Conservation (phyloP, 1,284 basidiomycete species). For the Cronartium quercuum region DNA sequence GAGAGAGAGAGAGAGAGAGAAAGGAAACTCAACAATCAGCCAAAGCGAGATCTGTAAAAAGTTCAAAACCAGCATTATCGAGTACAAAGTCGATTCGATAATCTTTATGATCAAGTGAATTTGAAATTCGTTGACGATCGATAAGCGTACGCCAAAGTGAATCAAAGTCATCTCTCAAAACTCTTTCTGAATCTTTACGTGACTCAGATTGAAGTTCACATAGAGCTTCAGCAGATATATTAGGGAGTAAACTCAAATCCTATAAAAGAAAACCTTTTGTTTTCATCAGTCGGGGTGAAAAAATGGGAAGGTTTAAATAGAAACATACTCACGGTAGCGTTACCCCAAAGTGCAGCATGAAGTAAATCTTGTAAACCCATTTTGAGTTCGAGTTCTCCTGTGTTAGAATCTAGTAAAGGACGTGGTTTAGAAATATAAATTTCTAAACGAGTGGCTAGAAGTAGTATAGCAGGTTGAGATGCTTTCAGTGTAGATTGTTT, state of each 20-base stretch:
- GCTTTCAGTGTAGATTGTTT: constrained; percentile 79
- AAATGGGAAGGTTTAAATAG: neutral
- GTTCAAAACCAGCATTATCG: constrained; percentile 92
- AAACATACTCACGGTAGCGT: constrained; percentile 43
- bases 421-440: neutral
- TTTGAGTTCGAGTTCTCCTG: constrained; percentile 57
- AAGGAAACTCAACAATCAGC: constrained; percentile 65
- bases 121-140: constrained; percentile 45
- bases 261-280: constrained; percentile 45
- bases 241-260: constrained; percentile 76
- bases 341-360: constrained; percentile 70
- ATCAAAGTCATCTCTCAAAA: constrained; percentile 76
- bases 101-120: constrained; percentile 51
- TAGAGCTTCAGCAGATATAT: constrained; percentile 71
- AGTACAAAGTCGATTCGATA: constrained; percentile 78
- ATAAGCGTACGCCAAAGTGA: constrained; percentile 66
- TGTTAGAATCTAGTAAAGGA: too few relatives aligned
- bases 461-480: constrained; percentile 67
- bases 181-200: constrained; percentile 68
- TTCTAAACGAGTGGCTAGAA: constrained; percentile 40
- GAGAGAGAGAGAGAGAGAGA: too few relatives aligned
- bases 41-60: constrained; percentile 88
- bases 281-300: neutral
- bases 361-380: constrained; percentile 75
- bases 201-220: constrained; percentile 70